A percentile compares a stretch with the other conserved stretches of the same genome.
These are phyloP conservation scores for Anethum foeniculum DNA, from an alignment of 140 eudicot species.

Conservation along the genomic window DNA sequence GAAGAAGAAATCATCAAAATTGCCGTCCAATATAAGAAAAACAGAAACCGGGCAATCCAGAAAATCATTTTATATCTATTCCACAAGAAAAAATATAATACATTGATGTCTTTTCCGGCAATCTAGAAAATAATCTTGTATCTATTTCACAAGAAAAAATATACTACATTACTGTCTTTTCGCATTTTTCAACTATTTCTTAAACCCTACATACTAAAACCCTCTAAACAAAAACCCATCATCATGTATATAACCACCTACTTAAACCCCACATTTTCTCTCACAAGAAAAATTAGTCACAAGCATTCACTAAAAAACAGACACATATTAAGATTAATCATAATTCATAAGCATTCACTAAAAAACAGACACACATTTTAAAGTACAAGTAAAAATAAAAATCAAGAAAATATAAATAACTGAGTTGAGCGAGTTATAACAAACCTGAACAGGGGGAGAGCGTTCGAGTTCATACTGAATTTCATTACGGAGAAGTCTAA, in stretches of 20 bases:
- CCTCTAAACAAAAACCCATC: background rate
- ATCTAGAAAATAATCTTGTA: background rate
- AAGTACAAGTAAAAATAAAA: background rate
- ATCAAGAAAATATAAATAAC: background rate
- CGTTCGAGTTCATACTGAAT: constrained; percentile 69
- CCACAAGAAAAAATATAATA: background rate
- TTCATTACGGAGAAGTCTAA: constrained; percentile 73
- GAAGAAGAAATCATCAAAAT: background rate
- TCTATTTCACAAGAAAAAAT: background rate
- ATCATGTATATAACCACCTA: too few relatives aligned
- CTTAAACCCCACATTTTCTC: too few relatives aligned
- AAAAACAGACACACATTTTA: background rate
- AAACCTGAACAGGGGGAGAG: constrained; percentile 60
- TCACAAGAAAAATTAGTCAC: too few relatives aligned
- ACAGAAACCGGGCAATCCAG: background rate
- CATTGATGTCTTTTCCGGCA: background rate
- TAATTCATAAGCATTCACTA: background rate
- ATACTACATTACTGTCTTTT: background rate
- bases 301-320: too few relatives aligned
- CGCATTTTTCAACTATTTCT: background rate
- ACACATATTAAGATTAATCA: too few relatives aligned
- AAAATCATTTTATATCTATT: background rate
- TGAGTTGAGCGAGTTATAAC: background rate
- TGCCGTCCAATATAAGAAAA: background rate
- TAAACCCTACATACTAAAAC: too few relatives aligned